Conservation (phyloP, 257 asterid species). For the Solanum clarkiae region DNA sequence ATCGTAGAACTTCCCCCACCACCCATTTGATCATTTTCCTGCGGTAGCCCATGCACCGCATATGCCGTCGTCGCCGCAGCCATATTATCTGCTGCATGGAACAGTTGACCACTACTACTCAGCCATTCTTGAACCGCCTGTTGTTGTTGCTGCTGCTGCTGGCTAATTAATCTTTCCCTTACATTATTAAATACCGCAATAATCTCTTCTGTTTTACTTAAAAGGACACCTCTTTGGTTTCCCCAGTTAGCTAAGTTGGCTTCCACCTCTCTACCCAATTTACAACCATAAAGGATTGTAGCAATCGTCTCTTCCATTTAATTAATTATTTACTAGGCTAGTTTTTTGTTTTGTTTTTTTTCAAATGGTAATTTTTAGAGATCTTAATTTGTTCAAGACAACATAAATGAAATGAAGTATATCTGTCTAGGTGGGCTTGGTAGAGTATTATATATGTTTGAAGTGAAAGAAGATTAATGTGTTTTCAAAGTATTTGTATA, state of each 20-base stretch:
- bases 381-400: neutral
- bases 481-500: conserved; percentile 34
- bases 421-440: neutral
- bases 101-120: conserved; percentile 8
- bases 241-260: conserved; percentile 22
- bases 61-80: neutral
- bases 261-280: conserved; percentile 44
- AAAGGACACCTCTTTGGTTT: conserved; percentile 27
- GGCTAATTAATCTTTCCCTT: conserved; percentile 18
- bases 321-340: neutral
- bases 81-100: conserved; percentile 3
- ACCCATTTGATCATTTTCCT: neutral
- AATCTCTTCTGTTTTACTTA: conserved; percentile 41
- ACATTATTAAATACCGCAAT: conserved; percentile 27
- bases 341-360: accelerated
- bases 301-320: conserved; percentile 43
- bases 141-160: neutral
- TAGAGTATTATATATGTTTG: neutral
- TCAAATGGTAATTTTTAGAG: neutral
- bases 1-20: neutral
- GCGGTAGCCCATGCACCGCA: neutral
- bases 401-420: neutral
- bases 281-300: conserved; percentile 37
- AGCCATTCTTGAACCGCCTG: conserved; percentile 37
- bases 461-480: neutral